These are phyloP conservation scores for Cyclotella atomus DNA, from an alignment of 108 stramenopile genomes.

Conservation along the genomic window DNA sequence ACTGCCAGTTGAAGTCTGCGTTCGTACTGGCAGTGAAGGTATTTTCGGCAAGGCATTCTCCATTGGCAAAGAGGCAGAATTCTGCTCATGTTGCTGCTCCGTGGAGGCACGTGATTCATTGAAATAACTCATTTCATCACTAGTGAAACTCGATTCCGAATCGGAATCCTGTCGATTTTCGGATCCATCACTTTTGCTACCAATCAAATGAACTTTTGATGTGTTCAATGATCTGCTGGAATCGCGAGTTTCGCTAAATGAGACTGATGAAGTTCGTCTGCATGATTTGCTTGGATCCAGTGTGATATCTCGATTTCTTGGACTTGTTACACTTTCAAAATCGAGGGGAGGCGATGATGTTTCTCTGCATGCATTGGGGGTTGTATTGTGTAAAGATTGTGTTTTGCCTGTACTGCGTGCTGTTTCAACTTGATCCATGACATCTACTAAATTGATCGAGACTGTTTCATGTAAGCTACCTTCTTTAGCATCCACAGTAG, in stretches of 20 bases:
- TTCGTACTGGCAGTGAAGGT: conserved; percentile 12
- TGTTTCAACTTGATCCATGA: too few species aligned
- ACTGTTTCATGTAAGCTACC: too few species aligned
- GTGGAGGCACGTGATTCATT: conserved; percentile 2
- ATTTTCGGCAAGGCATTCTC: background rate
- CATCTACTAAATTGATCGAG: too few species aligned
- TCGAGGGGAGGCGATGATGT: too few species aligned
- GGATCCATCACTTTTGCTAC: background rate
- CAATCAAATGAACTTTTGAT: background rate
- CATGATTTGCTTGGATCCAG: background rate
- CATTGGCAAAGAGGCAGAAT: background rate
- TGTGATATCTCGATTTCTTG: too few species aligned
- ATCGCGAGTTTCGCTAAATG: background rate
- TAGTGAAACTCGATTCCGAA: conserved; percentile 10
- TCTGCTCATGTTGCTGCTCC: background rate
- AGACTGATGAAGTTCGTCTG: background rate
- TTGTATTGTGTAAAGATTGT: too few species aligned
- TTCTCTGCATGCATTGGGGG: too few species aligned
- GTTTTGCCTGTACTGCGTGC: too few species aligned
- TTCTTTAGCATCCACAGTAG: too few species aligned
- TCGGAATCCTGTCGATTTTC: background rate
- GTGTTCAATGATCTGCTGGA: background rate
- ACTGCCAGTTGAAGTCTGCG: background rate
- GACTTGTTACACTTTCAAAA: too few species aligned
- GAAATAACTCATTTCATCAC: conserved; percentile 15